Base-by-base conservation (phyloP, 495 filamentous ascomycete genomes). In the Annulohypoxylon maeteangense region DNA sequence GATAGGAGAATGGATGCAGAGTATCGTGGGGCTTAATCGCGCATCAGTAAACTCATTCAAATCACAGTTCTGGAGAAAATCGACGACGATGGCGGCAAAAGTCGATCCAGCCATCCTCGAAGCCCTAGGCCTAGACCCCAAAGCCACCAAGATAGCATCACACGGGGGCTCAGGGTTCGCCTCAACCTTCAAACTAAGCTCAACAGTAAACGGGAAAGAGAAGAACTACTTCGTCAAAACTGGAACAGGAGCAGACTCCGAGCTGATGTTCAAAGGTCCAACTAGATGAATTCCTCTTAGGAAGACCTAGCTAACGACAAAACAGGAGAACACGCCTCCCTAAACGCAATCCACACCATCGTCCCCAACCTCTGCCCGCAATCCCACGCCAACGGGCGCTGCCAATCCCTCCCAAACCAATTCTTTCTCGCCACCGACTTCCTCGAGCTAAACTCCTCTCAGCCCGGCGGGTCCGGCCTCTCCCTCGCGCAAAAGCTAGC, bases 381-480 rank as follows among this genome's bases (percentile, higher is more conserved):
- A 55, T 89, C 90, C 16, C 83, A 92, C 75, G 90, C 90, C 47
- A 87, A 91, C 75, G 93, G 95, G 20, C 60, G 81, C 5, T 82
- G 93, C 12, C 75, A 81, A 27, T 81, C 86, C 4, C 74, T 76
- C n/a, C 76, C 78, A 1, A 75, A 75, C 16, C 87, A 80, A 25
- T 89, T 81, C 68, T 97, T 93, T 75, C 87, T 98, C 11, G 89
- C 85, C 0, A 97, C 93, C 0, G 92, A 94, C 68, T 98, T 93
- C 78, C 84, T 98, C 0, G 86, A 93, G 45, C 84, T 96, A 0
- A 71, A 81, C 0, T 76, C 79, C 27, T 77, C 79, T 14, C 74
- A 68, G 25, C 65, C 79, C 16, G 64, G 74, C 1, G 76, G 80
- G 0, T 81, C 81, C 1, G 74, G 86, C 25, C 61, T 85, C 53